These are phyloP conservation scores for Cryphonectria nitschkei DNA, from an alignment of 2,329 filamentous ascomycete species.

Conservation along the genomic window DNA sequence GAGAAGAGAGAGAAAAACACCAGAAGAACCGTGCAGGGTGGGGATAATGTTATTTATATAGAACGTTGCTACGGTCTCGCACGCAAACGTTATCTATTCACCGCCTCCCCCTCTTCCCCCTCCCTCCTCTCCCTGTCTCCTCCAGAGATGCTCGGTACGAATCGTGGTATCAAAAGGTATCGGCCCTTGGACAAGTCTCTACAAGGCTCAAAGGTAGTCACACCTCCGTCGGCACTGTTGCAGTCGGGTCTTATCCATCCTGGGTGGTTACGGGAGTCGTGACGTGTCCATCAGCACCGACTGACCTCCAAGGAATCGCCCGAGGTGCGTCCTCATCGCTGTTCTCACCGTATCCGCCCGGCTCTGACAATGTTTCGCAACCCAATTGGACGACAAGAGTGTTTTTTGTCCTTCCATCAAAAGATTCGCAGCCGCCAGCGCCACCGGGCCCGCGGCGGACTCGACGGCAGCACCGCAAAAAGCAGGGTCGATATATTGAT, in stretches of 20 bases:
- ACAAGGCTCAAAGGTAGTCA: conserved; percentile 78
- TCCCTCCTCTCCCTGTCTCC: too few relatives aligned
- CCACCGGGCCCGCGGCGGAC: too few relatives aligned
- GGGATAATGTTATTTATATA: too few relatives aligned
- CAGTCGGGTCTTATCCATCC: conserved; percentile 53
- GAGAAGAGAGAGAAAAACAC: too few relatives aligned
- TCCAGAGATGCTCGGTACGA: conserved; percentile 69
- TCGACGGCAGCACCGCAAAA: background rate
- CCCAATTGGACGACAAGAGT: background rate
- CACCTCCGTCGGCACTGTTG: conserved; percentile 53
- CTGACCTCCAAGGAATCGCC: conserved; percentile 67
- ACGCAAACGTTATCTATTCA: background rate
- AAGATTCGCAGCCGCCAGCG: background rate
- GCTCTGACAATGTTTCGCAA: background rate
- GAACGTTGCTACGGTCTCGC: too few relatives aligned
- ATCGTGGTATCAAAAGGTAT: conserved; percentile 93
- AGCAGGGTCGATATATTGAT: background rate
- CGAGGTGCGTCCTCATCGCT: conserved; percentile 58
- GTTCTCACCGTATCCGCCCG: background rate
- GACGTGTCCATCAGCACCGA: conserved; percentile 57
- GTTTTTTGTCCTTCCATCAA: background rate
- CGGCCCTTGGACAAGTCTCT: conserved; percentile 87
- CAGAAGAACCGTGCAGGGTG: background rate
- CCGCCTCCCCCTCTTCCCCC: background rate
- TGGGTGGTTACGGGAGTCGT: conserved; percentile 37